Percentiles rank a stretch among this genome's conserved stretches.
Conservation (phyloP, 73 alveolate species). For the Tetrahymena elliotti region DNA sequence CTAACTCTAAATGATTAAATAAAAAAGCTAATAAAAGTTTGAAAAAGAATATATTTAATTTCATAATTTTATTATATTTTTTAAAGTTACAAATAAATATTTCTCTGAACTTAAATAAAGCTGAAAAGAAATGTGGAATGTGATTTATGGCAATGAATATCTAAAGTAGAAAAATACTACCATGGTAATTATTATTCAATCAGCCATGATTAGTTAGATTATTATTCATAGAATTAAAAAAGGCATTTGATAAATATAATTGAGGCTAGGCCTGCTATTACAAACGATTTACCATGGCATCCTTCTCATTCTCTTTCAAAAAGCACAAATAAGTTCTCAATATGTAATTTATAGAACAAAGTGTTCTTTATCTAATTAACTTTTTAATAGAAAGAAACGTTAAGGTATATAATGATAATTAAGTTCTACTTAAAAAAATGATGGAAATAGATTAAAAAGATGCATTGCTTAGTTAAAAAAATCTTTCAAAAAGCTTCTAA, state of each 20-base stretch:
- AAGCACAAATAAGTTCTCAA: background rate
- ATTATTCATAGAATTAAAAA: background rate
- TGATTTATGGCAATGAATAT: background rate
- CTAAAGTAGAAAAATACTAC: background rate
- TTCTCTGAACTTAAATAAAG: background rate
- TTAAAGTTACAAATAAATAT: background rate
- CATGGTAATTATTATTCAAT: background rate
- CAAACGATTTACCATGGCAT: background rate
- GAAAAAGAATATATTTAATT: background rate
- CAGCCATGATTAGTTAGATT: background rate
- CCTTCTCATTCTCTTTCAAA: background rate
- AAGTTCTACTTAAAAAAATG: background rate
- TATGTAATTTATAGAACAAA: background rate
- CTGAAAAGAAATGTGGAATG: background rate
- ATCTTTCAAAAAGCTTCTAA: background rate
- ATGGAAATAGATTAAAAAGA: background rate
- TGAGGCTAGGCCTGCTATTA: background rate
- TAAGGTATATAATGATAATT: background rate
- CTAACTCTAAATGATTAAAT: background rate
- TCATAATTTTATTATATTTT: background rate
- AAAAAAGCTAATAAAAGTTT: background rate
- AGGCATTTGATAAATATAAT: background rate
- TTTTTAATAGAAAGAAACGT: background rate
- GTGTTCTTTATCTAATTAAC: background rate
- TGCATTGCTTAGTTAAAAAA: background rate